Evolutionary conservation across 192 early-diverging fungal genomes (phyloP), one percentile per base, ranked within the genome.

Genomic region (Cladochytrium replicatum): DNA sequence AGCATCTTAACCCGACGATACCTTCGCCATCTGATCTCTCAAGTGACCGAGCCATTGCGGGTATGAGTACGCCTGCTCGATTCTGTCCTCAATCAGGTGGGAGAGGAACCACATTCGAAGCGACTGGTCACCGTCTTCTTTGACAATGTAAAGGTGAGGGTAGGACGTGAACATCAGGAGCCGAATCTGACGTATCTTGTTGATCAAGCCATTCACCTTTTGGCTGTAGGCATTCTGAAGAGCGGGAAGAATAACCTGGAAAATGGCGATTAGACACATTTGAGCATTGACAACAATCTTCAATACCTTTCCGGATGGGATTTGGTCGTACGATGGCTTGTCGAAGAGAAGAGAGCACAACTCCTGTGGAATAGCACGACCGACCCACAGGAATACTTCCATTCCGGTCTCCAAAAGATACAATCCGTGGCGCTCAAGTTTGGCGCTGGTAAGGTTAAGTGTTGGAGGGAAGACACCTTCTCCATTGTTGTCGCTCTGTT

Each of bases 81-180:
- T 85, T 43, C 89, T 80, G 61, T 97, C 93, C 58, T 95, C 91
- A n/a, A 94, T 74, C 56, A 97, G 64, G 52, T 89, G 87, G 41
- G 82, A 79, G 53, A 88, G 52, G 70, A 95, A 88, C 85, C 77
- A 75, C 68, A 86, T 69, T 4, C 93, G 77, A 50, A 93, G 46
- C 3, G 66, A 70, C 21, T 83, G 78, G 50, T 94, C 90, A 11
- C 86, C 88, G 55, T 97, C 92, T 59, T 97, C 92, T 68, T 90
- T 89, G 42, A 91, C 79, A 31, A 97, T 63, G 57, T 86, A 88
- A 17, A 89, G 54, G 17, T 80, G 71, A 2, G 92, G 88, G 44
- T 71, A 80, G 51, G 46, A 77, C 72, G 63, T 86, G 54, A 25
- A 77, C 66, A 48, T 58, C 46, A 60, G 49, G 25, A 85, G 64